These are phyloP conservation scores for Trichosporon inkin DNA, from an alignment of 1,284 basidiomycete genomes.

Conservation along the genomic window DNA sequence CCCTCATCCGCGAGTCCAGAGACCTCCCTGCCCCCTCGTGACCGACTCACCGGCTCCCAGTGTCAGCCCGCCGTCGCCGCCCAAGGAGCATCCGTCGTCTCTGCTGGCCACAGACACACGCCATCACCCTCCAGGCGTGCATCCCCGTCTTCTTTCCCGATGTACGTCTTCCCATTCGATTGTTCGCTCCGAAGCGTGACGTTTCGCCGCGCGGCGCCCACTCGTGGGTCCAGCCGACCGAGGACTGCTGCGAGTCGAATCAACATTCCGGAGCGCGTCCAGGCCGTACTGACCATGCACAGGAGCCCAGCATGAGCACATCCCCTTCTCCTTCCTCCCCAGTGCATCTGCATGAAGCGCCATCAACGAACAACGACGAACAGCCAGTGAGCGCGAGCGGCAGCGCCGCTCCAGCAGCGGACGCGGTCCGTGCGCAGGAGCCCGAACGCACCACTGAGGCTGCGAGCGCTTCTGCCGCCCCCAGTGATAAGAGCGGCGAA, in stretches of 20 bases:
- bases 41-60: neutral
- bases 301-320: conserved; percentile 25
- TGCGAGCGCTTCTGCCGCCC: neutral
- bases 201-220: neutral
- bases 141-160: neutral
- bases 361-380: conserved; percentile 5
- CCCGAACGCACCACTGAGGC: neutral
- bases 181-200: neutral
- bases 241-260: neutral
- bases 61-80: neutral
- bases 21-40: neutral
- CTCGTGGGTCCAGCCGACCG: neutral
- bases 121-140: neutral
- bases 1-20: too few relatives aligned
- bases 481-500: neutral
- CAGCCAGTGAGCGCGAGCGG: conserved; percentile 9
- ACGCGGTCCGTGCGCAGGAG: neutral
- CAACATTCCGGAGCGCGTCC: neutral
- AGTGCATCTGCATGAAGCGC: conserved; percentile 13
- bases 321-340: conserved; percentile 14
- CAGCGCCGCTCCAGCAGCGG: conserved; percentile 3
- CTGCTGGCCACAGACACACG: conserved; percentile 4
- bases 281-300: conserved; percentile 8
- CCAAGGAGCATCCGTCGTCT: neutral
- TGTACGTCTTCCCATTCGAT: conserved; percentile 1